Conservation (phyloP, 2,329 filamentous ascomycete genomes). For the Biscogniauxia mediterranea region DNA sequence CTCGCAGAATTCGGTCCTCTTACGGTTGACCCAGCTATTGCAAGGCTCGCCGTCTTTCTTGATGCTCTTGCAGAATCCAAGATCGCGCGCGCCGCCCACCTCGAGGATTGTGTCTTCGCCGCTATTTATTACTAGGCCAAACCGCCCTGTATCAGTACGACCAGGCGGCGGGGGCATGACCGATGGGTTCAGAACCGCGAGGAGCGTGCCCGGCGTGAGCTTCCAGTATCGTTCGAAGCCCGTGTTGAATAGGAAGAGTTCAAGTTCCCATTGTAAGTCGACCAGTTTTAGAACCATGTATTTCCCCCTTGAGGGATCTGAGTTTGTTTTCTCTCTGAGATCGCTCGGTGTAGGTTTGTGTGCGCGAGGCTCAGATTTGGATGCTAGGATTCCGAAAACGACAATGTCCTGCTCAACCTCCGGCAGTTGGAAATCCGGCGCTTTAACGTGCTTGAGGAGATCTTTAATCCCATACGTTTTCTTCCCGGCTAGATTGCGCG, state of each 20-base stretch:
- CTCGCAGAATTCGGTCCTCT: slow-evolving; percentile 87
- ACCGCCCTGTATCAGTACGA: slow-evolving; percentile 74
- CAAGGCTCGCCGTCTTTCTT: slow-evolving; percentile 84
- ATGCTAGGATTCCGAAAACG: slow-evolving; percentile 81
- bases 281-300: slow-evolving; percentile 91
- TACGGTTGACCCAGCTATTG: slow-evolving; percentile 79
- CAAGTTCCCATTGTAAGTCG: slow-evolving; percentile 86
- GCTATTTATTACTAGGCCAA: slow-evolving; percentile 81
- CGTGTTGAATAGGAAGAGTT: slow-evolving; percentile 87
- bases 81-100: slow-evolving; percentile 77
- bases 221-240: slow-evolving; percentile 95
- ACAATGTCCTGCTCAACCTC: slow-evolving; percentile 85
- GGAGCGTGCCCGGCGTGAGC: slow-evolving; percentile 82
- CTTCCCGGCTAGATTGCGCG: slow-evolving; percentile 75
- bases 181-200: slow-evolving; percentile 87
- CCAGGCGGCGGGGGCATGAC: slow-evolving; percentile 84
- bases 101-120: slow-evolving; percentile 89
- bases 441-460: slow-evolving; percentile 76
- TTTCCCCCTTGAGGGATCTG: slow-evolving; percentile 65
- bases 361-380: slow-evolving; percentile 76
- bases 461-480: slow-evolving; percentile 77
- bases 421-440: slow-evolving; percentile 78
- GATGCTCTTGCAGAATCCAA: slow-evolving; percentile 83
- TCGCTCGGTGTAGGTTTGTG: slow-evolving; percentile 49
- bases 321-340: slow-evolving; percentile 47